Base-by-base conservation (phyloP, 2,329 filamentous ascomycete genomes). In the Colletotrichum destructivum region DNA sequence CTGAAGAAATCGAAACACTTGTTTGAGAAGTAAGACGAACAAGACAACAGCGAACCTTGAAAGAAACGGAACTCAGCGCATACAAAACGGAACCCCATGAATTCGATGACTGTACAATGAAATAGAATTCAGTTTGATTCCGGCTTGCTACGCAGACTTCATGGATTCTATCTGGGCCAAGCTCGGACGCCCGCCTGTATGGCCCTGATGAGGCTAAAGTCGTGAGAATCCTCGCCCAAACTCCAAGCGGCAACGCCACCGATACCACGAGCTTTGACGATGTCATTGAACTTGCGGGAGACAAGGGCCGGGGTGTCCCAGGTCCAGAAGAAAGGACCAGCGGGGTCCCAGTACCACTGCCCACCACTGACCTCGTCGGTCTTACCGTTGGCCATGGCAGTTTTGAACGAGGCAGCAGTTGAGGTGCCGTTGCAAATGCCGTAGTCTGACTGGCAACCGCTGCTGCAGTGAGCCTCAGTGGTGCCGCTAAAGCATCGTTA, bases 211-310 rank as follows among this genome's bases (percentile, higher is more conserved):
- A 83, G 85, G 56, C 76, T 79, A 80, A 81, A 85, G 69, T 83
- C 80, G 26, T 81, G 57, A 65, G 79, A 82, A 64, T 90, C 88
- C 75, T 88, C 84, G 0, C 82, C 87, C 69, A 90, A 75, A 46
- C 84, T 85, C 88, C 88, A 90, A 0, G 85, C 86, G 80, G 89
- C 85, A 11, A 87, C 82, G 5, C 88, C 87, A 4, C 86, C 87
- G 1, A 89, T 75, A 0, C 78, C 78, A 67, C 82, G 81, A 21
- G 78, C 77, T 26, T 77, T 74, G 13, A 88, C 79, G 54, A 88
- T 84, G 1, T 83, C 75, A 1, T 80, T 73, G 57, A 88, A 85
- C 79, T 89, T 90, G 55, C 79, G 71, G 1, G 75, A 46, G 35
- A 90, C 86, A 1, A 86, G 78, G n/a, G 82, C 81, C 0, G 84